Evolutionary conservation across 2,329 filamentous ascomycete genomes (phyloP).

Genomic region (Chaetomiaceae sp.): DNA sequence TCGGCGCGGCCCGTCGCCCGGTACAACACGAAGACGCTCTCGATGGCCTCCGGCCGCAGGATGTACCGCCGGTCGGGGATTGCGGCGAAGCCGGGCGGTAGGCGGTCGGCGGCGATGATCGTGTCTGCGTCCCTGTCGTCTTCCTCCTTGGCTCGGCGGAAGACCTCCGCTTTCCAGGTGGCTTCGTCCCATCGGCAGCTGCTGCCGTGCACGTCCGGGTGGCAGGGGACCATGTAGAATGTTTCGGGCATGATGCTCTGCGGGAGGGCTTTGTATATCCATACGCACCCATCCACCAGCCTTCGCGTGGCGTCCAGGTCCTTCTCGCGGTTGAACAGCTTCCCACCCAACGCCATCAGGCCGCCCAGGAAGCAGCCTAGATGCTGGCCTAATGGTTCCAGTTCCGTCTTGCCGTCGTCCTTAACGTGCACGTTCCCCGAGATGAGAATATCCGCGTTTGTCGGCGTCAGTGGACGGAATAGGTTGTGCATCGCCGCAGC

Average conservation of each 20-base stretch:
- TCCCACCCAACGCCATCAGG: conserved; percentile 41
- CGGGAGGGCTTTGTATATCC: conserved; percentile 48
- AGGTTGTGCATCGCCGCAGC: conserved; percentile 57
- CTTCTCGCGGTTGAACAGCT: conserved; percentile 37
- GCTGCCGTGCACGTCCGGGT: neutral
- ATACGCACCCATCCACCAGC: conserved; percentile 49
- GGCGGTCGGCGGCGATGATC: conserved; percentile 37
- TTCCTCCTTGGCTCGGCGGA: neutral
- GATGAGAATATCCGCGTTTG: conserved; percentile 53
- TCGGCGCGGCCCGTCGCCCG: conserved; percentile 42
- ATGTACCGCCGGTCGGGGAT: conserved; percentile 43
- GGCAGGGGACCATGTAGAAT: conserved; percentile 42
- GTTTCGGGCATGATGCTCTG: conserved; percentile 55
- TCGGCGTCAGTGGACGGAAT: conserved; percentile 58
- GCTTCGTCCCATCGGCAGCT: conserved; percentile 33
- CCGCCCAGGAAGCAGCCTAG: conserved; percentile 44
- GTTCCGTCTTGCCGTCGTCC: conserved; percentile 15
- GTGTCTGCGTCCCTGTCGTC: neutral
- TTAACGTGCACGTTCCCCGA: conserved; percentile 37
- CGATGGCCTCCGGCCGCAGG: conserved; percentile 32
- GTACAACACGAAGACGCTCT: conserved; percentile 45
- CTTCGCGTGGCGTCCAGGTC: conserved; percentile 42
- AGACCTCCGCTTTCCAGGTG: conserved; percentile 27
- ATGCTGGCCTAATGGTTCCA: conserved; percentile 34
- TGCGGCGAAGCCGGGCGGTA: conserved; percentile 56